Evolutionary conservation across 208 protist species (phyloP).

Genomic region (Jaenimonas drosophilae): DNA sequence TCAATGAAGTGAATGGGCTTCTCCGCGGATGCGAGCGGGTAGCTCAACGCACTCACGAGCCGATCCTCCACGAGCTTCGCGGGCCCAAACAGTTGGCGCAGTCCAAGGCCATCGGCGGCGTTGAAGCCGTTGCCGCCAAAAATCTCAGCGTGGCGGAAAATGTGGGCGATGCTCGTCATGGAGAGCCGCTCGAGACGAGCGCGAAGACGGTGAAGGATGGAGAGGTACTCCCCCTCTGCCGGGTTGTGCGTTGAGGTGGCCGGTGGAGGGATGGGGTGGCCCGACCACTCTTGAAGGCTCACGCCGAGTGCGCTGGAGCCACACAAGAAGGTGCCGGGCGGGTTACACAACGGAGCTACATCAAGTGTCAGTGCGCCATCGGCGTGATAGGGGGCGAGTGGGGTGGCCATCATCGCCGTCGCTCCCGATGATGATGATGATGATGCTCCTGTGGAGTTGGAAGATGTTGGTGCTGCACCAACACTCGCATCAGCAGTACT

Average conservation of each 20-base stretch:
- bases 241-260: conserved; percentile 10
- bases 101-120: conserved; percentile 42
- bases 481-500: conserved; percentile 32
- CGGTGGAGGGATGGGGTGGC: conserved; percentile 1
- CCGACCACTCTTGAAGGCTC: conserved; percentile 55
- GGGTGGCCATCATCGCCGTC: conserved; percentile 1
- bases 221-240: conserved; percentile 64
- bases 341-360: conserved; percentile 12
- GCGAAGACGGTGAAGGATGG: conserved; percentile 55
- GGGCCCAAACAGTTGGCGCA: conserved; percentile 65
- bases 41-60: conserved; percentile 49
- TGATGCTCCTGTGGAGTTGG: background rate
- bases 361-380: background rate
- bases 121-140: conserved; percentile 51
- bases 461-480: conserved; percentile 1
- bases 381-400: background rate
- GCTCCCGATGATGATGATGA: conserved; percentile 3
- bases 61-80: conserved; percentile 77
- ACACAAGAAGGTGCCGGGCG: conserved; percentile 48
- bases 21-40: conserved; percentile 25
- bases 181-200: conserved; percentile 36
- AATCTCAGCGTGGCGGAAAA: conserved; percentile 31
- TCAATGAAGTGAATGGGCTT: conserved; percentile 75
- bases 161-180: conserved; percentile 44
- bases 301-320: conserved; percentile 41